These are phyloP conservation scores for Mortierella sp. DNA, from an alignment of 371 early-diverging fungal genomes.

Conservation along the genomic window DNA sequence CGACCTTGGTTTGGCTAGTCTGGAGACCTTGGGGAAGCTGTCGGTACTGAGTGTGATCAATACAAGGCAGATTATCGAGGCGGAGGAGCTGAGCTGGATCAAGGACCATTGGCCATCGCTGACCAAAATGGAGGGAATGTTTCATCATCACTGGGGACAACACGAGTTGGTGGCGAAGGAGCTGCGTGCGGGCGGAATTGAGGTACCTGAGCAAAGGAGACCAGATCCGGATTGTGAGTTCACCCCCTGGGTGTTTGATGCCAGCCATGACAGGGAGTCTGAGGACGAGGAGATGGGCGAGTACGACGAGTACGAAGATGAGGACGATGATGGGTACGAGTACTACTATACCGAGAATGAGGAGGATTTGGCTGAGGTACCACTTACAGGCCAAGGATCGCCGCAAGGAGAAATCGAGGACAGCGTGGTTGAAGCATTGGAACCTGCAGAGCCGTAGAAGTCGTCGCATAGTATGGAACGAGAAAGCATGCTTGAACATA, in stretches of 20 bases:
- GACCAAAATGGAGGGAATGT: conserved; percentile 19
- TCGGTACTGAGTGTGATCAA: conserved; percentile 3
- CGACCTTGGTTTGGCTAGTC: conserved; percentile 18
- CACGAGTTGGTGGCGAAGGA: conserved; percentile 13
- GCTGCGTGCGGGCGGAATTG: conserved; percentile 10
- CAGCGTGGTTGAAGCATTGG: neutral
- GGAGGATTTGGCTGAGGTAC: neutral
- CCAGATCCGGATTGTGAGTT: neutral
- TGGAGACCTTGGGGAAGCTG: conserved; percentile 23
- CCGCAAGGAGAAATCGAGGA: too few relatives aligned
- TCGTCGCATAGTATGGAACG: too few relatives aligned
- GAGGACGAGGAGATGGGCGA: neutral
- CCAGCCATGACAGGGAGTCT: neutral
- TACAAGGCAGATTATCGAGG: neutral
- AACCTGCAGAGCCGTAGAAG: neutral
- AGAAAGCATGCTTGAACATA: too few relatives aligned
- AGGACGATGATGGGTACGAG: neutral
- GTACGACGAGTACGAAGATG: neutral
- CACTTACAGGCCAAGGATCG: neutral
- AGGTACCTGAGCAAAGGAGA: conserved; percentile 13
- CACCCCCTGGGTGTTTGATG: neutral
- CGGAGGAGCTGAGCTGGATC: conserved; percentile 27
- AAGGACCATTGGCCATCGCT: conserved; percentile 4
- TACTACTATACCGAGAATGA: neutral
- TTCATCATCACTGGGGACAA: conserved; percentile 11